These are phyloP conservation scores for Ilex aquifolium DNA, from an alignment of 257 asterid species.

Conservation along the genomic window DNA sequence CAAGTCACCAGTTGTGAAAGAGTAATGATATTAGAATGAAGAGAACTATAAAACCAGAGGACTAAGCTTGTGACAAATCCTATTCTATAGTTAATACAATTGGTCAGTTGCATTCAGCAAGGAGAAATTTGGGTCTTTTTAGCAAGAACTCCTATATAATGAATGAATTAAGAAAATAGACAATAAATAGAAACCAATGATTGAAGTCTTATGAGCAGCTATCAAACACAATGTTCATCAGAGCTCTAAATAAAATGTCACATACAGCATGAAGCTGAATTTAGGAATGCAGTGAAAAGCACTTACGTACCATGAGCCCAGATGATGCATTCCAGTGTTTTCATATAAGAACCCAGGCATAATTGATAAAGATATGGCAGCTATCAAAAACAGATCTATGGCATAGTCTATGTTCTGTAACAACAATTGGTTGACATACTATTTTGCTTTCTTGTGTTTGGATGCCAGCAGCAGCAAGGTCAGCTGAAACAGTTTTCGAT, in stretches of 20 bases:
- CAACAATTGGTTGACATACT: conserved; percentile 33
- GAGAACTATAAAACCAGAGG: no score
- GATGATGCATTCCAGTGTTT: conserved; percentile 68
- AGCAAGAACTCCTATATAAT: no score
- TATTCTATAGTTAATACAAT: no score
- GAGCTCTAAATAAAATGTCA: no score
- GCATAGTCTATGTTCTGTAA: conserved; percentile 52
- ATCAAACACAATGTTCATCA: no score
- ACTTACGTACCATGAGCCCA: conserved; percentile 81
- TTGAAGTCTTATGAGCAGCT: neutral
- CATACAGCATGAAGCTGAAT: no score
- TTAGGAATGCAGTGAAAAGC: no score
- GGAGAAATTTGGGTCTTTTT: no score
- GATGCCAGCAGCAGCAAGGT: conserved; percentile 84
- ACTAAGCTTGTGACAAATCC: no score
- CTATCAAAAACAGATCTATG: conserved; percentile 45
- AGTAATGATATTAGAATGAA: neutral
- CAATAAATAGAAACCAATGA: neutral
- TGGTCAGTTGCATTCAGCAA: no score
- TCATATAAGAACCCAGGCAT: conserved; percentile 84
- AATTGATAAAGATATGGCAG: conserved; percentile 61
- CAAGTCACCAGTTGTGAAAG: neutral
- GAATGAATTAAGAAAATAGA: no score
- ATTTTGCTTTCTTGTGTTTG: conserved; percentile 18
- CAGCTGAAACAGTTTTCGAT: conserved; percentile 75